Conservation (phyloP, 192 early-diverging fungal genomes). For the Umbelopsis isabellina region DNA sequence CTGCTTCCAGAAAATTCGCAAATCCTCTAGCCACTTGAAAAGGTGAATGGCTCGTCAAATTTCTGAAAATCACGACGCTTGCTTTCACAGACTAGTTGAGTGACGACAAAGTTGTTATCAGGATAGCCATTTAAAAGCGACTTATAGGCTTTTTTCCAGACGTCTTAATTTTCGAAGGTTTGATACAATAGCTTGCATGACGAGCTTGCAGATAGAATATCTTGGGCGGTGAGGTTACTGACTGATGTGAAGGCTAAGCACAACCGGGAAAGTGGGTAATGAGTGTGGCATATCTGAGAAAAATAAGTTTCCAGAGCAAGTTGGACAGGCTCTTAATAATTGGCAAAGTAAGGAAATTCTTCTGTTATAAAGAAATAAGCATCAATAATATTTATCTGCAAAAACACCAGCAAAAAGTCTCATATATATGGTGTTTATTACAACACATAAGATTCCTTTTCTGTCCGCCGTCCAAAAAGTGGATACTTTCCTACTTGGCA, state of each 20-base stretch:
- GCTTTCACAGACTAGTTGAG: neutral
- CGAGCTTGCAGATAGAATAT: neutral
- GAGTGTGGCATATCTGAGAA: too few species aligned
- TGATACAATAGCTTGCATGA: neutral
- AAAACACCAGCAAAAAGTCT: too few species aligned
- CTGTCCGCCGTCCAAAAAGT: too few species aligned
- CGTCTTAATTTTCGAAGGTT: neutral
- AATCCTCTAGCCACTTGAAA: neutral
- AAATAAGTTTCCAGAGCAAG: too few species aligned
- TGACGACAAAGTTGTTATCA: neutral
- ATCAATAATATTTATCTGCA: too few species aligned
- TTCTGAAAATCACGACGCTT: neutral
- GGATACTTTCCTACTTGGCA: too few species aligned
- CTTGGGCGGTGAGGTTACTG: neutral
- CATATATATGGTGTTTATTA: too few species aligned
- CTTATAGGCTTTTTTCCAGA: neutral
- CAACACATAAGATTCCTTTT: too few species aligned
- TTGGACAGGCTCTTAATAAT: too few species aligned
- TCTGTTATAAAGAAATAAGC: too few species aligned
- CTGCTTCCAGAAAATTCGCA: neutral
- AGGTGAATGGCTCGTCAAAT: neutral
- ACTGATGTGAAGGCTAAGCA: neutral
- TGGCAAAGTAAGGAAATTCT: too few species aligned
- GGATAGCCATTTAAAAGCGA: neutral
- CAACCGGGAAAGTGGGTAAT: too few species aligned